These are phyloP conservation scores for Carallia pectinifolia DNA, from an alignment of 345 rosid species.

Conservation along the genomic window DNA sequence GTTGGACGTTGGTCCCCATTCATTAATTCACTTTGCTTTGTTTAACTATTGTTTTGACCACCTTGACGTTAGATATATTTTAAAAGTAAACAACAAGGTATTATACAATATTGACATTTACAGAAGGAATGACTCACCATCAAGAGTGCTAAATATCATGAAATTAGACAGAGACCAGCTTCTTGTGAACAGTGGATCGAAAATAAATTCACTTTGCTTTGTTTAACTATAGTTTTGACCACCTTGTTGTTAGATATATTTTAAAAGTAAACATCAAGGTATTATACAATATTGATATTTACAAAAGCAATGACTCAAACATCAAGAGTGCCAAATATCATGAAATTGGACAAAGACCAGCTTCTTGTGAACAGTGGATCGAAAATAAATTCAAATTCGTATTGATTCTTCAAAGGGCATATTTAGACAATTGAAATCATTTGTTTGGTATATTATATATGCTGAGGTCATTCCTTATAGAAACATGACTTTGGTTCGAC, in stretches of 20 bases:
- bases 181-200: not conserved
- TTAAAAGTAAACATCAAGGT: not conserved
- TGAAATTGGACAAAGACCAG: not conserved
- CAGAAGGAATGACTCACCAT: not conserved
- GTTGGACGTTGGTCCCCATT: conserved; percentile 13
- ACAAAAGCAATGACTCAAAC: not conserved
- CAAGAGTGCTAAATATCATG: not conserved
- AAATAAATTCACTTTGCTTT: not conserved
- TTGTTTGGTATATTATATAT: not conserved
- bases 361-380: not conserved
- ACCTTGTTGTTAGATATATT: not conserved
- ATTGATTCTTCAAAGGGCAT: not conserved
- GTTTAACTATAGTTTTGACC: conserved; percentile 10
- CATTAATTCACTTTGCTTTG: not conserved
- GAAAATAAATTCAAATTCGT: not conserved
- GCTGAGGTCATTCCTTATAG: not conserved
- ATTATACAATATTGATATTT: not conserved
- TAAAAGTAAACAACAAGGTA: not conserved
- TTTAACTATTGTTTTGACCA: conserved; percentile 11
- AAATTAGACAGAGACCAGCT: not conserved
- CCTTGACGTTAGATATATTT: not conserved
- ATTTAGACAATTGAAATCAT: not conserved
- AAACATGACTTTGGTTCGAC: too few species aligned
- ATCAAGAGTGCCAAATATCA: not conserved
- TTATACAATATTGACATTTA: conserved; percentile 1